Percentiles rank a stretch among this genome's conserved stretches.
Conservation (phyloP, 2,329 filamentous ascomycete genomes). For the Aspergillus novoparasiticus region DNA sequence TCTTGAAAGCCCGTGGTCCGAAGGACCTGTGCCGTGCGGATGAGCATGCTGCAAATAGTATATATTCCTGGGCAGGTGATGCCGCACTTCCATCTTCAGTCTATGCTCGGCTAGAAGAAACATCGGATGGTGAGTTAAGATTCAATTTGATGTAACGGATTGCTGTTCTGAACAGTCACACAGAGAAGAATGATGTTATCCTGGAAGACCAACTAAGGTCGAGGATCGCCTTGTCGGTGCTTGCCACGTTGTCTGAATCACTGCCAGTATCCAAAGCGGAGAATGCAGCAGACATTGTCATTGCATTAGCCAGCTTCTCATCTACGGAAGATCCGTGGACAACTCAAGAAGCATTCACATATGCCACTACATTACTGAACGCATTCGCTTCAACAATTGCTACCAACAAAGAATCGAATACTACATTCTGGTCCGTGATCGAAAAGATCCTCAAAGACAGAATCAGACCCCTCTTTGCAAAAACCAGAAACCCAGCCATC, state of each 20-base stretch:
- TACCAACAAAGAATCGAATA: neutral
- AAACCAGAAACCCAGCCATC: constrained; percentile 44
- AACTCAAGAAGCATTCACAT: constrained; percentile 24
- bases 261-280: constrained; percentile 23
- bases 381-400: neutral
- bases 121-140: constrained; percentile 16
- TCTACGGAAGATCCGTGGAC: constrained; percentile 39
- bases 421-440: constrained; percentile 19
- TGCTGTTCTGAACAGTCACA: neutral
- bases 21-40: constrained; percentile 26
- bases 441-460: constrained; percentile 26
- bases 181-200: constrained; percentile 25
- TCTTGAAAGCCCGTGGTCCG: constrained; percentile 22
- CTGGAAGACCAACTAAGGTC: constrained; percentile 29
- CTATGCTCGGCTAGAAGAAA: constrained; percentile 34
- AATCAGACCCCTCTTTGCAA: constrained; percentile 47
- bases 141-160: neutral
- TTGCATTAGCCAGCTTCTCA: constrained; percentile 37
- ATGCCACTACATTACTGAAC: constrained; percentile 23
- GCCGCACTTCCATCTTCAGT: constrained; percentile 35
- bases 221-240: constrained; percentile 33
- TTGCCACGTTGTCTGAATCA: constrained; percentile 23
- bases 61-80: constrained; percentile 37
- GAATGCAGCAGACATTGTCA: constrained; percentile 29
- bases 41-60: constrained; percentile 23